Base-by-base conservation (phyloP, 2,329 filamentous ascomycete species). In the Monilinia polystroma region DNA sequence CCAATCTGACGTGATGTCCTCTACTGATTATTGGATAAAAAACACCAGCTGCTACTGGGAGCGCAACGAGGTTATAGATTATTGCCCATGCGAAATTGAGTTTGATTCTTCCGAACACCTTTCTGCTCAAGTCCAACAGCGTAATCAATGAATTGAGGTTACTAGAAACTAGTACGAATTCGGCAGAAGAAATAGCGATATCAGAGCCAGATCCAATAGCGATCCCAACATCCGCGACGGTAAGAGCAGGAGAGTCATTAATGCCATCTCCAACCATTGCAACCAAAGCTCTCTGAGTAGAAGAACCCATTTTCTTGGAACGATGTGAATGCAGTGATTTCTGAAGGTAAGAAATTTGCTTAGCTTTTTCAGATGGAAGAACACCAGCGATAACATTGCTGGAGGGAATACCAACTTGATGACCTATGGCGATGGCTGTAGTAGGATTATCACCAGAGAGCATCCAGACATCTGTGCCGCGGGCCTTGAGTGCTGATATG, bases 251-350 rank as follows among this genome's bases (percentile, higher is more conserved):
- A 0, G 91, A 90, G 74, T 96, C 92, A 73, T 96, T 96, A 71
- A 94, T 91, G 23, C 92, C 92, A 72, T 96, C 92, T 49, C 92
- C 92, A 2, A 93, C 91, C 86, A 96, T 95, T 51, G 88, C 92
- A 0, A 96, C 86, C 1, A 90, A 83, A 0, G 82, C 81, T 26
- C 84, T 54, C 60, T 81, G 71, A 2, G 52, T 26, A 6, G 43
- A 32, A 20, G 43, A 45, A 81, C 29, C 67, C 45, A 38, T 43
- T 47, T 10, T 73, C 57, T 26, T 60, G 1, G 20, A n/a, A 4
- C 49, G 45, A 29, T 53, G 63, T 3, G 69, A 41, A 52, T 72
- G 73, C 5, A 75, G 69, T 6, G 72, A 71, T 45, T 68, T 73
- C 76, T 90, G 87, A 2, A 90, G 81, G 70, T 86, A 83, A 57